Base-by-base conservation (phyloP, 1,139 yeast species). In the Geotrichum klebahnii region DNA sequence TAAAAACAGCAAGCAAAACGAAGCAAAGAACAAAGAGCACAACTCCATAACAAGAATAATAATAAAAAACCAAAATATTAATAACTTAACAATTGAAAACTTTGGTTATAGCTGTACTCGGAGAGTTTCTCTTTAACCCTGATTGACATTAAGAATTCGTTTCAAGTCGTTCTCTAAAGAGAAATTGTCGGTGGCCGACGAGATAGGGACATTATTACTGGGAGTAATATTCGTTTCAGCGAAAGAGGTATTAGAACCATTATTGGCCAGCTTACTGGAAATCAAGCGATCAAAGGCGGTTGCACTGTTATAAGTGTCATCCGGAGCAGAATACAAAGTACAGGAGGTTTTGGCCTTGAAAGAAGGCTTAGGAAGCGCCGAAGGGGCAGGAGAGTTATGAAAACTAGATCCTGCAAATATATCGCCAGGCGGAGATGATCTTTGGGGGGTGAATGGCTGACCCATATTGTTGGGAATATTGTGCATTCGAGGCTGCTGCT, bases 371-470 rank as follows among this genome's bases (percentile, higher is more conserved):
- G 76, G 76, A 19, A 72, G 59, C 12, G 72, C 60, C n/a, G 71
- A 65, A 1, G 76, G 70, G 5, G 73, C 75, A 5, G 76, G 76
- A 1, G 76, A 70, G 3, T 69, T 59, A 46, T 69, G 69, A 59
- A 72, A 72, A 23, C 70, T 67, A 16, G 74, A 69, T 5, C 75
- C 75, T 4, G 74, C 72, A 59, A 61, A 67, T 33, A 53, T 49
- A 20, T 57, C 56, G 14, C 54, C 58, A 19, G 52, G 48, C n/a
- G 57, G 53, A 10, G 44, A 31, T 8, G 56, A 40, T n/a, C 41
- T 38, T 28, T 37, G 39, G 36, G 48, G 35, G 20, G 53, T 17
- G 20, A 29, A 31, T 34, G 31, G 28, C n/a, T 9, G 28, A 16
- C 36, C 14, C 14, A 28, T 44, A 29, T 12, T 26, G 17, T 35